Evolutionary conservation across 2,329 filamentous ascomycete species (phyloP).

Genomic region (Xylariaceae sp.): DNA sequence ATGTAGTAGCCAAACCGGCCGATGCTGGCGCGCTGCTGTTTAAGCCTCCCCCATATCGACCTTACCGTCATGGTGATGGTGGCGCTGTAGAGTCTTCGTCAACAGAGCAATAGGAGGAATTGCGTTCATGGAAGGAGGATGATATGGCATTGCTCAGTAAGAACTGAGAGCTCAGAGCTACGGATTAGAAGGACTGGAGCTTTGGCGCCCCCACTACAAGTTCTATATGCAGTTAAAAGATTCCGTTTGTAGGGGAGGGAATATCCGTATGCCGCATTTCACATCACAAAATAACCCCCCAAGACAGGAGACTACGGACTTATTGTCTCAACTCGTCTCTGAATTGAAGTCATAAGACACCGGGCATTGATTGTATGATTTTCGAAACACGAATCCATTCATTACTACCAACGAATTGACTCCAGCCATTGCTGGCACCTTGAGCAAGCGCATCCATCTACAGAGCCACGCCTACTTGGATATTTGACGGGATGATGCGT

Average conservation of each 20-base stretch:
- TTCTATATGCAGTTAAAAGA: too few species aligned
- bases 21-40: constrained; percentile 21
- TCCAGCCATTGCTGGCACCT: constrained; percentile 1
- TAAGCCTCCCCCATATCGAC: constrained; percentile 35
- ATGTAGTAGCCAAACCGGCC: constrained; percentile 41
- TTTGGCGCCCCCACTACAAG: too few species aligned
- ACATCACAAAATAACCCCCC: too few species aligned
- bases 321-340: too few species aligned
- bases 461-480: constrained; percentile 1
- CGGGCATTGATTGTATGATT: neutral
- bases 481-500: neutral
- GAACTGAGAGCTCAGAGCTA: too few species aligned
- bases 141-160: too few species aligned
- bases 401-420: constrained; percentile 13
- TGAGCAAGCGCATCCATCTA: constrained; percentile 2
- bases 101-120: neutral
- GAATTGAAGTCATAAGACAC: neutral
- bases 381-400: neutral
- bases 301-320: too few species aligned
- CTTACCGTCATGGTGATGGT: constrained; percentile 32
- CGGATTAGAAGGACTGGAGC: too few species aligned
- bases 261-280: too few species aligned
- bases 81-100: neutral
- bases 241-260: too few species aligned
- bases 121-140: neutral